Base-by-base conservation (phyloP, 306 rosid species). In the Prunus salicina region DNA sequence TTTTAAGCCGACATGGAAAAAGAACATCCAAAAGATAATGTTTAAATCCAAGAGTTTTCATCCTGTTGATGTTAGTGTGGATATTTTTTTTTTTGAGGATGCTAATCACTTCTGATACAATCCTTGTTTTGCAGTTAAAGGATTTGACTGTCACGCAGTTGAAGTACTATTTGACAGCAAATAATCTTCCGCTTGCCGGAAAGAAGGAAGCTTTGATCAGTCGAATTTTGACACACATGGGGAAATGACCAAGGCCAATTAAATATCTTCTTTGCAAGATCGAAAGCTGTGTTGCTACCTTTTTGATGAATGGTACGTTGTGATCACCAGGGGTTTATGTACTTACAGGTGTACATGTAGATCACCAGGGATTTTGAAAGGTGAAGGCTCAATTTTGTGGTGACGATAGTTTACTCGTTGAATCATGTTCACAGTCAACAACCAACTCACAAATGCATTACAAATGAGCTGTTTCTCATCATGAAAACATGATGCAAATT, bases 171-270 rank as follows among this genome's bases (percentile, higher is more conserved):
- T 88, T 94, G 72, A 74, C 87, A 45, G 93, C 95, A 15, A 85
- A 90, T 62, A 87, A 82, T 82, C 97, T 94, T 89, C 95, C 98
- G 3, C 86, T 91, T 81, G 79, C 91, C 43, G 97, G 98, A 57
- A 94, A 89, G 89, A 94, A 94, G 81, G 97, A 92, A 73, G 87
- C 88, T 69, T 55, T 94, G 82, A 82, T 92, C 61, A 86, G 89
- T 86, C 80, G 97, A 81, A 94, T 94, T 79, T 81, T 92, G 76
- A 86, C 85, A 57, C 97, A 90, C 81, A 74, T 94, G 95, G 96
- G 95, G 62, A 92, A 88, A 83, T 94, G 86, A 88, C 61, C 62
- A 50, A 38, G 72, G 51, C 34, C 8, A 28, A 8, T 41, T 34
- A 13, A n/a, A 24, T 72, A 45, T 34, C 7, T 30, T 25, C 15